Conservation (phyloP, 192 early-diverging fungal genomes). For the Podila verticillata region DNA sequence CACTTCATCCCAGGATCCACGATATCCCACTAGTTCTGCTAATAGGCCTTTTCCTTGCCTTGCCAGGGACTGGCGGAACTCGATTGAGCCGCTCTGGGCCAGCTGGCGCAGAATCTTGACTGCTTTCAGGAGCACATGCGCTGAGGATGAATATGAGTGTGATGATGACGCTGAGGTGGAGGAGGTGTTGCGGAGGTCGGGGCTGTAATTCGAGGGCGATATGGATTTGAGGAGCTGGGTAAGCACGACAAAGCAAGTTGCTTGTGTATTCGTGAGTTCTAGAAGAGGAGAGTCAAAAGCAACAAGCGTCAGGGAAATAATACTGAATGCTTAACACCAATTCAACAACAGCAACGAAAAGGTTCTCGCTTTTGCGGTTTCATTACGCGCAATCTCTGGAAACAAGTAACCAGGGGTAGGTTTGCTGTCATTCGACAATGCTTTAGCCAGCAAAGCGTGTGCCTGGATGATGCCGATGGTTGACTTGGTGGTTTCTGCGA, state of each 20-base stretch:
- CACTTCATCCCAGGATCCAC: constrained; percentile 39
- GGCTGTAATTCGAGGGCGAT: constrained; percentile 9
- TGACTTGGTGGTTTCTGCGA: constrained; percentile 30
- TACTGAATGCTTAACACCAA: not conserved
- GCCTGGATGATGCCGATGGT: constrained; percentile 39
- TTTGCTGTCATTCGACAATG: constrained; percentile 38
- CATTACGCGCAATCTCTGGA: constrained; percentile 36
- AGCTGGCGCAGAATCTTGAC: constrained; percentile 48
- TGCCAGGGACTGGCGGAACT: constrained; percentile 23
- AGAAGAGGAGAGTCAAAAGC: not conserved
- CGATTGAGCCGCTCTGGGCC: constrained; percentile 34
- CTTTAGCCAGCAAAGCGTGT: constrained; percentile 42
- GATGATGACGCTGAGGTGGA: constrained; percentile 7
- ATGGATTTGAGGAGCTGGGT: constrained; percentile 35
- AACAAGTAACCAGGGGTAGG: constrained; percentile 52
- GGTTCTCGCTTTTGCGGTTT: not conserved
- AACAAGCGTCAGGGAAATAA: not conserved
- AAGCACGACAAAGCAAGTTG: constrained; percentile 14
- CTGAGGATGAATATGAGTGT: constrained; percentile 18
- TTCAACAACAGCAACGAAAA: not conserved
- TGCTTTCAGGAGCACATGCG: constrained; percentile 36
- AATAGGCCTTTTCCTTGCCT: constrained; percentile 20
- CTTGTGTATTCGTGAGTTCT: constrained; percentile 38
- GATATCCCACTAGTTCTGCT: constrained; percentile 27
- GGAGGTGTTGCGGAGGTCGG: not conserved